phyloP scores from a whole-genome alignment of 108 stramenopile species.

The Mediolabrus comicus region DNA sequence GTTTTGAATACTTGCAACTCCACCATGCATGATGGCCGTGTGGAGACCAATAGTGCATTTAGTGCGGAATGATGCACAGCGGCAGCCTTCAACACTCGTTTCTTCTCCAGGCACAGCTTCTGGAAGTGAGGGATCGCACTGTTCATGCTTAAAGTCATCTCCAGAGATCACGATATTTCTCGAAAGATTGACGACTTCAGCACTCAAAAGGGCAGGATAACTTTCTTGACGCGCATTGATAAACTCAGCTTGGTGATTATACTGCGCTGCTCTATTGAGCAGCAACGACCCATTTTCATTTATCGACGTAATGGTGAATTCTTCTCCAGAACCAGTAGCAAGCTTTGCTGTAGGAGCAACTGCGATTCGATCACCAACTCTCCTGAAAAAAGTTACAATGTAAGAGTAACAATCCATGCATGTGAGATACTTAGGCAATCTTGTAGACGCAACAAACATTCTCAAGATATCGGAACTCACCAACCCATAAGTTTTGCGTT shows the following conservation, averaged over 20 bases:
- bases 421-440: neutral
- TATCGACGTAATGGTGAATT: slow-evolving; percentile 41
- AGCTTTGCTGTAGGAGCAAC: slow-evolving; percentile 46
- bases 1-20: slow-evolving; percentile 42
- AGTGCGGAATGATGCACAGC: slow-evolving; percentile 43
- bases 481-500: slow-evolving; percentile 55
- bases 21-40: slow-evolving; percentile 32
- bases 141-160: slow-evolving; percentile 54
- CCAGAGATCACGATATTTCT: slow-evolving; percentile 62
- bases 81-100: slow-evolving; percentile 35
- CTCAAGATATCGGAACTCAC: slow-evolving; percentile 4
- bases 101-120: slow-evolving; percentile 44
- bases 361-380: slow-evolving; percentile 58
- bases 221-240: neutral
- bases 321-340: slow-evolving; percentile 46
- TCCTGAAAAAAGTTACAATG: neutral
- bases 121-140: slow-evolving; percentile 45
- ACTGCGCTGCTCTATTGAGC: slow-evolving; percentile 24
- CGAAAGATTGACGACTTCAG: slow-evolving; percentile 60
- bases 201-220: slow-evolving; percentile 33
- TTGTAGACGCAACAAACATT: too few relatives aligned
- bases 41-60: slow-evolving; percentile 60
- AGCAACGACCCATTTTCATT: slow-evolving; percentile 36
- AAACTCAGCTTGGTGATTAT: slow-evolving; percentile 45
- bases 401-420: neutral